Base-by-base conservation (phyloP, 2,329 filamentous ascomycete genomes). In the Penicillium sp. region DNA sequence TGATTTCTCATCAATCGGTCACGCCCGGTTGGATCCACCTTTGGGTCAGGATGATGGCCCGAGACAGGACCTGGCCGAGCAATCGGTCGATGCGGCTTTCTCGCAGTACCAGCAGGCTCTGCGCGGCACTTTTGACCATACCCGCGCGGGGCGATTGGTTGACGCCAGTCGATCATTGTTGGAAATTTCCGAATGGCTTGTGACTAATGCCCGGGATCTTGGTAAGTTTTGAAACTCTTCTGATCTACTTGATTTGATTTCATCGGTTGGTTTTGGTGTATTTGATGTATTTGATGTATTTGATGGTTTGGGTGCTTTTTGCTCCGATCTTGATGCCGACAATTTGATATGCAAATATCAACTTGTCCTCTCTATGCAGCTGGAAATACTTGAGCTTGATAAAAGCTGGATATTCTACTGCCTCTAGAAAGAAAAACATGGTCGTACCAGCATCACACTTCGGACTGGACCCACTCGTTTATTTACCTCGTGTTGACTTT, bases 71-170 rank as follows among this genome's bases (percentile, higher is more conserved):
- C 41, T 26, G 29, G 77, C 79, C 42, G 75, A 79, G 33, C 80
- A 73, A 45, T 76, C 71, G 51, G 71, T 86, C 64, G 85, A 88
- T 58, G 85, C 87, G 64, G 85, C 85, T 47, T 94, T 88, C 76
- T 80, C 81, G 39, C 76, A 77, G 53, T 86, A 85, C 59, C 80
- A 83, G 61, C 76, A 70, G 47, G 77, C 78, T 46, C 69, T 86
- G 46, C 77, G 72, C 76, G 77, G 77, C 49, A 87, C 90, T 10
- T 94, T 93, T 65, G 84, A 88, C 58, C 83, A 86, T 59, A 86
- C 90, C 49, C 81, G 81, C 49, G 78, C 84, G 54, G 83, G 85
- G 24, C 76, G 80, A 51, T 75, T 89, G 62, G 74, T 74, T 46
- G 82, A 86, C 57, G 84, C 85, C 39, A 81, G 80, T 53, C 72